Percentiles rank a stretch among this genome's conserved stretches.
phyloP scores from a whole-genome alignment of 371 early-diverging fungal species.

The Actinomortierella wolfii region DNA sequence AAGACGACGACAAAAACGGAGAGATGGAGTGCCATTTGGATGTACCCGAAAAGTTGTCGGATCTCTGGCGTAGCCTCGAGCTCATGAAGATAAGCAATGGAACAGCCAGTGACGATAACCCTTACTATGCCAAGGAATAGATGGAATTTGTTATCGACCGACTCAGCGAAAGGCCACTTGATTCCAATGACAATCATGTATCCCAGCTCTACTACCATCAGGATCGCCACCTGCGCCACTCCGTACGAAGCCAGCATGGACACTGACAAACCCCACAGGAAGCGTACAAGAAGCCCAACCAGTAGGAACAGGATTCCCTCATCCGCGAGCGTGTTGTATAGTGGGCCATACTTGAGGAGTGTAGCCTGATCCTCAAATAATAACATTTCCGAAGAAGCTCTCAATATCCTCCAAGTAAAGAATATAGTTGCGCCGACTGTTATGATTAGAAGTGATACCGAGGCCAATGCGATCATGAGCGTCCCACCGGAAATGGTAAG shows the following conservation, averaged over 20 bases:
- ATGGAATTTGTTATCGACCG: slow-evolving; percentile 42
- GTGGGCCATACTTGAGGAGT: slow-evolving; percentile 53
- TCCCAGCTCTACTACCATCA: slow-evolving; percentile 32
- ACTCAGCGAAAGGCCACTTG: slow-evolving; percentile 39
- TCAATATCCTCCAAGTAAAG: slow-evolving; percentile 33
- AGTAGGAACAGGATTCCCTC: slow-evolving; percentile 55
- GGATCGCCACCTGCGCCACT: slow-evolving; percentile 28
- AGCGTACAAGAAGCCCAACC: slow-evolving; percentile 40
- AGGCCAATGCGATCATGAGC: slow-evolving; percentile 20
- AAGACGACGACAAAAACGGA: slow-evolving; percentile 35
- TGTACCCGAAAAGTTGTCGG: slow-evolving; percentile 32
- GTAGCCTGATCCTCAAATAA: slow-evolving; percentile 51
- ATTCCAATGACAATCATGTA: slow-evolving; percentile 41
- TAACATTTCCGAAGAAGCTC: slow-evolving; percentile 9
- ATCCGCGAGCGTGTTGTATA: slow-evolving; percentile 58
- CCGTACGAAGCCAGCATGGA: slow-evolving; percentile 40
- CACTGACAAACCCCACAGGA: slow-evolving; percentile 35
- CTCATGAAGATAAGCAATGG: slow-evolving; percentile 23
- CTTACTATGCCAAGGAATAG: slow-evolving; percentile 19
- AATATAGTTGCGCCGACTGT: slow-evolving; percentile 24
- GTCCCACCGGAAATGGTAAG: slow-evolving; percentile 25
- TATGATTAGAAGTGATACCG: slow-evolving; percentile 21
- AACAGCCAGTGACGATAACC: slow-evolving; percentile 34
- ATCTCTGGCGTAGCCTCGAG: slow-evolving; percentile 10
- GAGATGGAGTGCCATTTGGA: slow-evolving; percentile 38